phyloP scores from a whole-genome alignment of 257 asterid species.

The Petunia axillaris region DNA sequence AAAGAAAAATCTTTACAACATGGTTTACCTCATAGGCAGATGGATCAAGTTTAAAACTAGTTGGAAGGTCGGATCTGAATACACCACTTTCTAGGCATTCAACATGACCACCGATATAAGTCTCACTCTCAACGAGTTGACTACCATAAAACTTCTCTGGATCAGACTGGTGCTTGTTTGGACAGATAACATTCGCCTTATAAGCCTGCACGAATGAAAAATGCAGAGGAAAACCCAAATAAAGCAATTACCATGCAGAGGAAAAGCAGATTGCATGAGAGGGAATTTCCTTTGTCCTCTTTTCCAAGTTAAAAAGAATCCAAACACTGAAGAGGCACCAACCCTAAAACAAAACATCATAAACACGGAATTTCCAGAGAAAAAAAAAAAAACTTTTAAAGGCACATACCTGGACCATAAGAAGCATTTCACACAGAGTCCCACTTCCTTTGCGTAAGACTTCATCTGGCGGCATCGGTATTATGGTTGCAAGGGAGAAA shows the following conservation, averaged over 20 bases:
- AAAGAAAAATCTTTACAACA: conserved; percentile 19
- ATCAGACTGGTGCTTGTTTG: conserved; percentile 97
- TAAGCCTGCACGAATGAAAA: conserved; percentile 75
- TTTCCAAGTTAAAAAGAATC: conserved; percentile 15
- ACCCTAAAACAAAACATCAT: conserved; percentile 17
- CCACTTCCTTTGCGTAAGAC: conserved; percentile 99
- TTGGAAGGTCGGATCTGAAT: conserved; percentile 97
- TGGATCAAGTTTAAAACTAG: conserved; percentile 91
- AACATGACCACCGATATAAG: conserved; percentile 98
- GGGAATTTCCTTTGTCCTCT: conserved; percentile 21
- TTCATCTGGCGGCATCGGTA: conserved; percentile 99
- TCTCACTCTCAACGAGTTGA: conserved; percentile 94
- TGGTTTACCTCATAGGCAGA: conserved; percentile 74
- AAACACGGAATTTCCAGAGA: conserved; percentile 21
- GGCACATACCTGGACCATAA: conserved; percentile 89
- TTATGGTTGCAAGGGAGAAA: conserved; percentile 96
- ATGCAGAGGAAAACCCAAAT: conserved; percentile 24
- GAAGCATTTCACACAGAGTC: conserved; percentile 98
- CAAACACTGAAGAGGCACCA: conserved; percentile 25
- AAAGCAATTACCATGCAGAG: conserved; percentile 30
- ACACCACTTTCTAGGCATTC: conserved; percentile 99
- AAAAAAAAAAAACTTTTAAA: conserved; percentile 1
- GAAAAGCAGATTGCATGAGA: conserved; percentile 26
- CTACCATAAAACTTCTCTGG: conserved; percentile 88
- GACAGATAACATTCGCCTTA: conserved; percentile 91